Evolutionary conservation across 257 asterid genomes (phyloP), one percentile per base, ranked within the genome.

Genomic region (Solanum dulcamara): DNA sequence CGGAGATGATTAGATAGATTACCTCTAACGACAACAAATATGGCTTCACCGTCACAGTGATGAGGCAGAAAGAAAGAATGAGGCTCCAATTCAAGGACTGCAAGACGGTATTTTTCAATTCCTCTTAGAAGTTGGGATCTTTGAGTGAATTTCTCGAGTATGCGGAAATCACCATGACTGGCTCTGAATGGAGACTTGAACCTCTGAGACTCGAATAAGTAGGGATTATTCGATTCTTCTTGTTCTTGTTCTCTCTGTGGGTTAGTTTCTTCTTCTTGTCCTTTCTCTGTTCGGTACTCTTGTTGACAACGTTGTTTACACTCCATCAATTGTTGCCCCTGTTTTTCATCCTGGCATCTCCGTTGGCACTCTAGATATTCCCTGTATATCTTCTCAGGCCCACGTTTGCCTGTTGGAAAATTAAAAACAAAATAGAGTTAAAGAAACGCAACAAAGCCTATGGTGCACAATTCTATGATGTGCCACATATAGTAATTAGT

Each of bases 31-130:
- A 90, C 90, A 28, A 88, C 77, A 40, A 57, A 17, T 12, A 90
- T 13, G 1, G 85, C 48, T 48, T 92, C 94, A 51, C 89, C 88
- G 33, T 92, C 93, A 70, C 75, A 38, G 80, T 92, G 94, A 88
- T 92, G 91, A 75, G 94, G 91, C 66, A 92, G 32, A 10, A 89
- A 32, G 17, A 90, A 90, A 5, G 94, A 89, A 20, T 72, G 84
- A 9, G 93, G 92, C n/a, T 90, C 87, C 4, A 90, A 88, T 79
- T 90, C 92, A 15, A 87, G 86, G 3, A 88, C 32, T 0, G 88
- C 86, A 5, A 92, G 57, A 2, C 94, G 89, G 40, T 81, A 90
- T 5, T 88, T 83, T 30, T 89, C 92, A 40, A 92, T 82, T 55
- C 92, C 93, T 30, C 53, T 32, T 2, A 92, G 89, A 74, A 92